Base-by-base conservation (phyloP, 177 flowering plant genomes). In the Vitis hybrid region DNA sequence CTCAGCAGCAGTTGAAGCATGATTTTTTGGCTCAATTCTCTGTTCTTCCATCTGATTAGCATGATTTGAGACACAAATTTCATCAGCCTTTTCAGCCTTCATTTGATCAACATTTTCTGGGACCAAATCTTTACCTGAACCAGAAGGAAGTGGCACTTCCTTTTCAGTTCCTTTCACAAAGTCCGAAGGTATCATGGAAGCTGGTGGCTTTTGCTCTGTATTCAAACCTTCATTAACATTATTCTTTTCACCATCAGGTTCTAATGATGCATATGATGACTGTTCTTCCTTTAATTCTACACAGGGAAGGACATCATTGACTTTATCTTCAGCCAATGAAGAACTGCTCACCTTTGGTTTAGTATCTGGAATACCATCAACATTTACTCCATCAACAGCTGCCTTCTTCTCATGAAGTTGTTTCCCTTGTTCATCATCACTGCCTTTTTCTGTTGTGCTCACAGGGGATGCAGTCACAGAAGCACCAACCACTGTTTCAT, bases 11-110 rank as follows among this genome's bases (percentile, higher is more conserved):
- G 62, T 29, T 65, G 72, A 67, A 33, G 57, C 55, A 57, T 60
- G 22, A 72, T 49, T 62, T 39, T 67, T 68, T 11, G 50, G 66
- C 48, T 68, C 83, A 55, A 51, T 3, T 31, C 59, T 78, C 59
- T 73, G 74, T 19, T 66, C 73, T 15, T 75, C 78, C 55, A 20
- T 31, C 72, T 66, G 70, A 55, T 57, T 77, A 19, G 14, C 13
- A 18, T 66, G 65, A 56, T 26, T 71, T 10, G 8, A 66, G 1
- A 39, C 65, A 10, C 72, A 83, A 22, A 69, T 66, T 14, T 69
- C 77, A 69, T 70, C 71, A 71, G 16, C 52, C 65, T 61, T 76
- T 67, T 78, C 86, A 48, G 45, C 61, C 73, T 75, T 81, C 12
- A 56, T 14, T 48, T 55, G 80, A 50, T 68, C 68, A 22, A 5